phyloP scores from a whole-genome alignment of 2,329 filamentous ascomycete species.

The Aspergillus ustus region DNA sequence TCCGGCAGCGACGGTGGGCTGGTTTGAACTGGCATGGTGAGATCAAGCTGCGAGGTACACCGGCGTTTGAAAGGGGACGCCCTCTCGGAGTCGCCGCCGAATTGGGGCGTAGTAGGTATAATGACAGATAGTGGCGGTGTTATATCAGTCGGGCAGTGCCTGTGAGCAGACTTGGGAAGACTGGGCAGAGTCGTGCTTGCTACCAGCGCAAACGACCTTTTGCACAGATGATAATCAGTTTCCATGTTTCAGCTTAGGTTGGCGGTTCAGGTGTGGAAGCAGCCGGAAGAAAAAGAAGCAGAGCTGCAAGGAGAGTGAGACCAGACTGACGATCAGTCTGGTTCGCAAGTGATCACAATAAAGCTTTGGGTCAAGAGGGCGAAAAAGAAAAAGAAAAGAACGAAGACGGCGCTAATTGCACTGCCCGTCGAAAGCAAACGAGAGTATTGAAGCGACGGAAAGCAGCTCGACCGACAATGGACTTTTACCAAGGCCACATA shows the following conservation, averaged over 20 bases:
- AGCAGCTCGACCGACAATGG: slow-evolving; percentile 18
- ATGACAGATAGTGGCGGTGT: slow-evolving; percentile 21
- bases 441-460: slow-evolving; percentile 17
- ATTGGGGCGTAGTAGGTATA: slow-evolving; percentile 28
- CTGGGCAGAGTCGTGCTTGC: slow-evolving; percentile 38
- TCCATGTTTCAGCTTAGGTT: slow-evolving; percentile 29
- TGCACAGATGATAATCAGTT: slow-evolving; percentile 35
- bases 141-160: slow-evolving; percentile 24
- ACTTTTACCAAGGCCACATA: slow-evolving; percentile 26
- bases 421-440: slow-evolving; percentile 7
- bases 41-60: slow-evolving; percentile 26
- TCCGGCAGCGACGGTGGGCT: slow-evolving; percentile 45
- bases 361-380: slow-evolving; percentile 18
- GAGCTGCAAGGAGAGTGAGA: slow-evolving; percentile 37
- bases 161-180: slow-evolving; percentile 35
- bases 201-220: slow-evolving; percentile 49
- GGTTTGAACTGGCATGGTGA: slow-evolving; percentile 47
- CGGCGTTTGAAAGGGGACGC: slow-evolving; percentile 37
- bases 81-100: slow-evolving; percentile 34
- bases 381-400: slow-evolving; percentile 17
- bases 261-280: slow-evolving; percentile 16
- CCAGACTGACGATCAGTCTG: slow-evolving; percentile 30
- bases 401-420: slow-evolving; percentile 7
- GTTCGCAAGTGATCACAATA: slow-evolving; percentile 24
- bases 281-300: slow-evolving; percentile 27